Percentiles rank a stretch among this genome's conserved stretches.
phyloP scores from a whole-genome alignment of 2,329 filamentous ascomycete genomes.

The Epichloe sp. region DNA sequence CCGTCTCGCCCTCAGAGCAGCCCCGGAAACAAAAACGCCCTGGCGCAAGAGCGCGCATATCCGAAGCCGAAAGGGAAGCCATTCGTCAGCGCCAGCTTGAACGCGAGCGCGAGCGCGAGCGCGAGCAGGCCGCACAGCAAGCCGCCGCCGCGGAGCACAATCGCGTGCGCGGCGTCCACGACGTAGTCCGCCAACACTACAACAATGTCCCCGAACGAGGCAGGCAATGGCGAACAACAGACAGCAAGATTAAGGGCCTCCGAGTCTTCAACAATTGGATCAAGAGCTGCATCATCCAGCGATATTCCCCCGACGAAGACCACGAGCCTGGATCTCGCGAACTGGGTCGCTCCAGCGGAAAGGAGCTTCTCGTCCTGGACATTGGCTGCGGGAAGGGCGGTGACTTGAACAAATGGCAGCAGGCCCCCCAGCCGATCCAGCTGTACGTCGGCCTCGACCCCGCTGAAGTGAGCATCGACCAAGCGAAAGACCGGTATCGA shows the following conservation, averaged over 20 bases:
- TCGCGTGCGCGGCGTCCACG: conserved; percentile 47
- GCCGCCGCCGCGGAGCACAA: conserved; percentile 25
- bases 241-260: conserved; percentile 88
- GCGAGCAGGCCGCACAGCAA: conserved; percentile 24
- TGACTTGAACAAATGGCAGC: conserved; percentile 91
- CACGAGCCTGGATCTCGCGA: conserved; percentile 49
- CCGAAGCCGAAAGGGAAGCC: conserved; percentile 52
- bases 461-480: conserved; percentile 80
- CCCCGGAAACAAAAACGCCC: conserved; percentile 58
- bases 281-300: conserved; percentile 94
- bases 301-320: conserved; percentile 80
- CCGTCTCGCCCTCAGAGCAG: conserved; percentile 38
- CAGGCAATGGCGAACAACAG: conserved; percentile 85
- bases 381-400: conserved; percentile 96
- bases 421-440: conserved; percentile 78
- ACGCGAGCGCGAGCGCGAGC: conserved; percentile 38
- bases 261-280: conserved; percentile 98
- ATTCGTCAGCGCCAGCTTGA: conserved; percentile 51
- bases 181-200: conserved; percentile 88
- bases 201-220: conserved; percentile 90
- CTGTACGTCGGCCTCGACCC: conserved; percentile 92
- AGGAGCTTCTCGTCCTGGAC: conserved; percentile 71
- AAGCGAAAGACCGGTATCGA: conserved; percentile 73
- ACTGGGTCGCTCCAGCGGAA: conserved; percentile 34
- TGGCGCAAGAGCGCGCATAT: conserved; percentile 52